Conservation (phyloP, 1,139 yeast species). For the Pichia inconspicua region DNA sequence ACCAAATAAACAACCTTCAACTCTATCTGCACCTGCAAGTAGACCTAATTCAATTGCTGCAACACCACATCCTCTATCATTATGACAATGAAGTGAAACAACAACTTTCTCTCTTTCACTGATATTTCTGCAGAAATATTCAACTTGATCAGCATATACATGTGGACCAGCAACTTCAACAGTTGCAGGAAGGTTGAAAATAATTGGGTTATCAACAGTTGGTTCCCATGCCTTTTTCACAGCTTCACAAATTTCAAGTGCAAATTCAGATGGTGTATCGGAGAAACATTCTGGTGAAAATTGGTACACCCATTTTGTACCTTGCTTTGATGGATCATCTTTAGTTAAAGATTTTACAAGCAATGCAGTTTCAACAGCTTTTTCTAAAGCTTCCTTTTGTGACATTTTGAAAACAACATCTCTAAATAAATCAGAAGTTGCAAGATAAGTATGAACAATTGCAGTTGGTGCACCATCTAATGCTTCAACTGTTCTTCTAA, state of each 20-base stretch:
- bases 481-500: slow-evolving; percentile 82
- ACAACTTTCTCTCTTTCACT: slow-evolving; percentile 80
- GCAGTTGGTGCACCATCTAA: slow-evolving; percentile 86
- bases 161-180: slow-evolving; percentile 93
- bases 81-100: slow-evolving; percentile 89
- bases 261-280: slow-evolving; percentile 80
- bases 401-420: slow-evolving; percentile 87
- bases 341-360: slow-evolving; percentile 79
- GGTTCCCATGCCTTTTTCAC: slow-evolving; percentile 94
- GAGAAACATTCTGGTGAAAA: slow-evolving; percentile 94
- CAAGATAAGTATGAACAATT: slow-evolving; percentile 82
- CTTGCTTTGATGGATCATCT: slow-evolving; percentile 68
- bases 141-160: slow-evolving; percentile 93
- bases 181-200: slow-evolving; percentile 94
- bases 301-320: slow-evolving; percentile 82
- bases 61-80: slow-evolving; percentile 96
- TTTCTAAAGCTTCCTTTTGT: slow-evolving; percentile 66
- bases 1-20: slow-evolving; percentile 95
- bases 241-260: slow-evolving; percentile 87
- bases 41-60: slow-evolving; percentile 94
- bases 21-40: slow-evolving; percentile 95
- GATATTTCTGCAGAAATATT: slow-evolving; percentile 74
- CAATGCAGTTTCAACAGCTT: slow-evolving; percentile 78
- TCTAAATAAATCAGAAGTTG: slow-evolving; percentile 86
- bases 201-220: slow-evolving; percentile 71